These are phyloP conservation scores for Diaporthe australafricana DNA, from an alignment of 2,329 filamentous ascomycete species.

Conservation along the genomic window DNA sequence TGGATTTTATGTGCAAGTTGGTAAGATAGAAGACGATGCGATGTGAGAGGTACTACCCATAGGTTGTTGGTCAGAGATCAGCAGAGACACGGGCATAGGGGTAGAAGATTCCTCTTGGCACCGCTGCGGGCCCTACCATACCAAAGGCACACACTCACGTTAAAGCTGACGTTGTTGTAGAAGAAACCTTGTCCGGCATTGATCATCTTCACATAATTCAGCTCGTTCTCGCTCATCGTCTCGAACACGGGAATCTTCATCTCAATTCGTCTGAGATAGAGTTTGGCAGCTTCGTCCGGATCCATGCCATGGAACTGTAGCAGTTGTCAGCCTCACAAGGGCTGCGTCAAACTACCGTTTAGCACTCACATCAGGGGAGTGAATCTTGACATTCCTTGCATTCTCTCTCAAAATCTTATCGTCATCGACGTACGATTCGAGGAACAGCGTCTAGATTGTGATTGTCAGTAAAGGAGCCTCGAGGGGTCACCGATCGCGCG, in stretches of 20 bases:
- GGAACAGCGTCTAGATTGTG: slow-evolving; percentile 83
- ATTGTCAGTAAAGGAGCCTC: slow-evolving; percentile 30
- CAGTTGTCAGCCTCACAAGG: slow-evolving; percentile 38
- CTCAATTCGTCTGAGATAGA: slow-evolving; percentile 91
- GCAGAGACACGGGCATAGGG: background rate
- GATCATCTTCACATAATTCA: slow-evolving; percentile 99
- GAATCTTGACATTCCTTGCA: slow-evolving; percentile 96
- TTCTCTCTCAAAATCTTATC: slow-evolving; percentile 96
- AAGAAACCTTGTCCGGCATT: slow-evolving; percentile 94
- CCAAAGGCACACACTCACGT: slow-evolving; percentile 47
- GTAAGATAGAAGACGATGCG: slow-evolving; percentile 98
- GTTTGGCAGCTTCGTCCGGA: slow-evolving; percentile 88
- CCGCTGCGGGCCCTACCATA: background rate
- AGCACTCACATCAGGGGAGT: slow-evolving; percentile 84
- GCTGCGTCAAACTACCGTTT: background rate
- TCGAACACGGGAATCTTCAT: slow-evolving; percentile 96
- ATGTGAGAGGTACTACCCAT: slow-evolving; percentile 80
- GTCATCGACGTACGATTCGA: slow-evolving; percentile 95
- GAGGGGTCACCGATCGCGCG: slow-evolving; percentile 5
- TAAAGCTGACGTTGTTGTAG: slow-evolving; percentile 97
- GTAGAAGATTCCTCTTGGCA: too few relatives aligned
- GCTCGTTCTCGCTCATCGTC: slow-evolving; percentile 92
- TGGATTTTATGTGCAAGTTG: slow-evolving; percentile 95
- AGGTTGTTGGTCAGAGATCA: background rate
- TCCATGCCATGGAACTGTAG: slow-evolving; percentile 87